Evolutionary conservation across 106 monocot genomes (phyloP).

Genomic region (Dendrobium chrysotoxum): DNA sequence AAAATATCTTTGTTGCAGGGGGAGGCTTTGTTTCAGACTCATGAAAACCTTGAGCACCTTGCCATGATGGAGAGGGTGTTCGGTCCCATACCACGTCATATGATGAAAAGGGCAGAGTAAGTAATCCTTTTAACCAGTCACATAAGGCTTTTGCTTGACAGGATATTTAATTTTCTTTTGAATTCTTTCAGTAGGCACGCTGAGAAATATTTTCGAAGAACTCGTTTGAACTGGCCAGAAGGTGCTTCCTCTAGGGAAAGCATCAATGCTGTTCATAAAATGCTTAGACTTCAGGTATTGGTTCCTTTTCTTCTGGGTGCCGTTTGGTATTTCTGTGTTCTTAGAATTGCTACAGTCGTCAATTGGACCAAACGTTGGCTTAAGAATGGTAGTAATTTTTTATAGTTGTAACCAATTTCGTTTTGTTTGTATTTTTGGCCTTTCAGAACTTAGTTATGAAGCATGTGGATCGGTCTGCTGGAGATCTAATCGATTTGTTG

Average conservation of each 20-base stretch:
- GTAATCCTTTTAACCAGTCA: neutral
- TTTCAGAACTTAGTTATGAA: constrained; percentile 54
- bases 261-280: constrained; percentile 53
- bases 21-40: constrained; percentile 83
- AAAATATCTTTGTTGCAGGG: constrained; percentile 30
- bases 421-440: neutral
- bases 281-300: constrained; percentile 62
- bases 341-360: too few relatives aligned
- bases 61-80: constrained; percentile 94
- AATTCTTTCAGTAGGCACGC: constrained; percentile 30
- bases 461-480: constrained; percentile 54
- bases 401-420: neutral
- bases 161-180: neutral
- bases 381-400: neutral
- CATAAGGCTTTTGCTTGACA: neutral
- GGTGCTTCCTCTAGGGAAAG: constrained; percentile 61
- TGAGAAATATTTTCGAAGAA: constrained; percentile 63
- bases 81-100: constrained; percentile 60
- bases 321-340: too few relatives aligned
- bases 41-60: constrained; percentile 82
- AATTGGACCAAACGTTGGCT: neutral
- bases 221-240: constrained; percentile 66
- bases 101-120: constrained; percentile 78
- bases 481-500: constrained; percentile 49
- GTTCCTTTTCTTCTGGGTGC: too few relatives aligned